Percentiles rank a stretch among this genome's conserved stretches.
These are phyloP conservation scores for Solanum bukasovii DNA, from an alignment of 257 asterid genomes.

Conservation along the genomic window DNA sequence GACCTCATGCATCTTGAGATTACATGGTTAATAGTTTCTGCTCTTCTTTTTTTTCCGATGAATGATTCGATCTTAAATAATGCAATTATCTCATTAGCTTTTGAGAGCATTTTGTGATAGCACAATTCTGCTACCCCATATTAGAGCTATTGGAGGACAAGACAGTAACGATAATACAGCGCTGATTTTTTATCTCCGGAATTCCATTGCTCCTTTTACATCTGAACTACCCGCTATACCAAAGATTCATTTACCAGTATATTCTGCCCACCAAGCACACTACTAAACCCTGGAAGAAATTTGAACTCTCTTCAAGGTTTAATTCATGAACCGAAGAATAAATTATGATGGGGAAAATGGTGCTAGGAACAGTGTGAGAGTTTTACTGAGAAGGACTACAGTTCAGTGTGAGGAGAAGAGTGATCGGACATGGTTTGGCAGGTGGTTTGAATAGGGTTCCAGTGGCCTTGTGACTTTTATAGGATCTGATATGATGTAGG, in stretches of 20 bases:
- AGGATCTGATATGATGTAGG: background rate
- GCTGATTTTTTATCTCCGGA: background rate
- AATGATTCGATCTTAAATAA: background rate
- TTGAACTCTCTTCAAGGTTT: background rate
- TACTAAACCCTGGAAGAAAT: background rate
- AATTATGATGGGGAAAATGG: background rate
- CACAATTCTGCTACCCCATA: background rate
- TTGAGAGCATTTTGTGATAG: background rate
- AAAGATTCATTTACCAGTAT: background rate
- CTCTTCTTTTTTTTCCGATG: background rate
- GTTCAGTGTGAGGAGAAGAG: background rate
- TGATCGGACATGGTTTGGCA: background rate
- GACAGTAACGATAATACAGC: background rate
- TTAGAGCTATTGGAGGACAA: background rate
- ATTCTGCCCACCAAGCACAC: background rate
- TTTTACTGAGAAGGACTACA: background rate
- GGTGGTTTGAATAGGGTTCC: background rate
- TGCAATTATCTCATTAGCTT: background rate
- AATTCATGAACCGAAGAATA: background rate
- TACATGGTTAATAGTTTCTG: background rate
- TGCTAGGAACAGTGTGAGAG: background rate
- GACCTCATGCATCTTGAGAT: background rate
- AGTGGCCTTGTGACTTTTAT: background rate
- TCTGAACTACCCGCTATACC: background rate
- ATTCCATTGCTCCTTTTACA: background rate